Conservation (phyloP, 148 eudicot species). For the Rhododendron vialii region DNA sequence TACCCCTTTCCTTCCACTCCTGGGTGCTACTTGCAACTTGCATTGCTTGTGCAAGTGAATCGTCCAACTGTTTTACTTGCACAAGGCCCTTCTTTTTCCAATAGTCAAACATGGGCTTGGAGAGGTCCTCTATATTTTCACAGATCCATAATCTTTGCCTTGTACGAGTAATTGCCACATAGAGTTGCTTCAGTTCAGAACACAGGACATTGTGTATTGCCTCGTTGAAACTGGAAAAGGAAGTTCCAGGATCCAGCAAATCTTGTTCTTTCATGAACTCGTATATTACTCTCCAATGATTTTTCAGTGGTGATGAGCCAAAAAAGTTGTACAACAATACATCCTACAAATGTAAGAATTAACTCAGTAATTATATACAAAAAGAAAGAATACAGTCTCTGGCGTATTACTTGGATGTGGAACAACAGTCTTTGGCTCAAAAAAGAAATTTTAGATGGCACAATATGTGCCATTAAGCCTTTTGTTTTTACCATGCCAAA, state of each 20-base stretch:
- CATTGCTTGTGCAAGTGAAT: constrained; percentile 72
- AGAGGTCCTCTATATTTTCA: constrained; percentile 53
- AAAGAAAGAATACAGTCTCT: not conserved
- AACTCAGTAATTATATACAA: not conserved
- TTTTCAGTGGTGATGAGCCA: constrained; percentile 57
- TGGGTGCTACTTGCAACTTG: constrained; percentile 67
- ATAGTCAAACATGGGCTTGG: constrained; percentile 71
- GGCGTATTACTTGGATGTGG: not conserved
- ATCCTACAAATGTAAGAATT: constrained; percentile 31
- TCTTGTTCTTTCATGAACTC: constrained; percentile 42
- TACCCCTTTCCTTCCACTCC: constrained; percentile 64
- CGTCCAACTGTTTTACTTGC: constrained; percentile 55
- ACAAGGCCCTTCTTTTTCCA: constrained; percentile 62
- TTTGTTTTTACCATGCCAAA: not conserved
- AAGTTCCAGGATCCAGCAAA: constrained; percentile 29
- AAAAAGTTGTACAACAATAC: constrained; percentile 65
- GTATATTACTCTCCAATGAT: constrained; percentile 62
- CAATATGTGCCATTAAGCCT: not conserved
- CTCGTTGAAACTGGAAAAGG: constrained; percentile 37
- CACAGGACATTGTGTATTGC: constrained; percentile 53
- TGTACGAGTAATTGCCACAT: constrained; percentile 82
- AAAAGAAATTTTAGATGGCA: not conserved
- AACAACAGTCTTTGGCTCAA: not conserved
- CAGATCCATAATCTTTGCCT: constrained; percentile 82
- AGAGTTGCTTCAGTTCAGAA: constrained; percentile 77